Evolutionary conservation across 768 basidiomycete species (phyloP).

Genomic region (Agrocybe pediades): DNA sequence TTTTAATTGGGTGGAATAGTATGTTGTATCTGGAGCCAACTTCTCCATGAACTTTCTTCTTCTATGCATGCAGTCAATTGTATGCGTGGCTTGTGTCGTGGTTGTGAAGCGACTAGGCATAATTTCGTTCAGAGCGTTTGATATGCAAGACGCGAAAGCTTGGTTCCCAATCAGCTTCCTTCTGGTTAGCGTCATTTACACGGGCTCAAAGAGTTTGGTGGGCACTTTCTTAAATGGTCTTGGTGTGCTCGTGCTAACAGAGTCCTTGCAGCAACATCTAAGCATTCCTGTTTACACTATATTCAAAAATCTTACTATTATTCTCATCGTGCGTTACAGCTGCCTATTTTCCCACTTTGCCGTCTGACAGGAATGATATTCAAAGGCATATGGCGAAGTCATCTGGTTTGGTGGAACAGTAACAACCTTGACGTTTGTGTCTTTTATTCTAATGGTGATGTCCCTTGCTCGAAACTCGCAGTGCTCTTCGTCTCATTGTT

Average conservation of each 20-base stretch:
- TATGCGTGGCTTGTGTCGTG: constrained; percentile 81
- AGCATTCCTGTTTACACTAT: constrained; percentile 98
- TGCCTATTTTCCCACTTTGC: not conserved
- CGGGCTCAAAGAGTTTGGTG: constrained; percentile 95
- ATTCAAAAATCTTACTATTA: constrained; percentile 99
- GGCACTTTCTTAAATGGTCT: constrained; percentile 32
- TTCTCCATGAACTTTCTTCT: constrained; percentile 99
- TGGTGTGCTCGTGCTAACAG: not conserved
- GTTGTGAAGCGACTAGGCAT: constrained; percentile 73
- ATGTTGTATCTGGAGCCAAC: constrained; percentile 88
- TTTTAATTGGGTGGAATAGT: constrained; percentile 45
- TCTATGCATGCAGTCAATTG: constrained; percentile 85
- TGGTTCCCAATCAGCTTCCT: constrained; percentile 97
- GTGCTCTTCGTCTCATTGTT: not conserved
- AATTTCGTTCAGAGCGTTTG: constrained; percentile 85
- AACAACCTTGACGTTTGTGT: constrained; percentile 82
- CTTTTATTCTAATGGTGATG: constrained; percentile 90
- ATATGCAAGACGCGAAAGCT: constrained; percentile 77
- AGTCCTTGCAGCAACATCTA: constrained; percentile 82
- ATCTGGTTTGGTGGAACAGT: constrained; percentile 94
- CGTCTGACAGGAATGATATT: constrained; percentile 4
- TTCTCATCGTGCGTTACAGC: constrained; percentile 75
- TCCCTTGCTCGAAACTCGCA: not conserved
- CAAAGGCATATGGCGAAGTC: constrained; percentile 94
- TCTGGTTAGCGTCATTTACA: constrained; percentile 95